Evolutionary conservation across 2,329 filamentous ascomycete species (phyloP), one percentile per base, ranked within the genome.

Genomic region (Claviceps sorghi): DNA sequence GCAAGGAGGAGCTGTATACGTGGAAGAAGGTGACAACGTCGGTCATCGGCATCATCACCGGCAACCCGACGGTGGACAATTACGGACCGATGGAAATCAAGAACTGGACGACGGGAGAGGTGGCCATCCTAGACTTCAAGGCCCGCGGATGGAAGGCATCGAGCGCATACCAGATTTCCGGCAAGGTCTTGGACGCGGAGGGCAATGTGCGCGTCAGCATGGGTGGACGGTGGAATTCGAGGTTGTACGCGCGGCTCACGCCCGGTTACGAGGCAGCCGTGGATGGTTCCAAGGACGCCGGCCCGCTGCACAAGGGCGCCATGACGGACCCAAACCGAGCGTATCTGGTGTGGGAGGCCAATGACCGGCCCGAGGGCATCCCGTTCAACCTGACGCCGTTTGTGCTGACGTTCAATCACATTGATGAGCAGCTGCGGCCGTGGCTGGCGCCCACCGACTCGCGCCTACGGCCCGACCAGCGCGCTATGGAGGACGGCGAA

Each of bases 1-100:
- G 82, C 10, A 83, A 85, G 60, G 83, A 86, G 57, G 93, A 98
- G 59, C 73, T 96, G 1, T 98, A 95, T 69, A 96, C 91, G 0
- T 98, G 93, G 93, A 97, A 96, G 71, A 98, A 98, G 71, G 89
- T 96, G 19, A 97, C 90, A 1, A 93, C 89, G 1, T 94, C 90
- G 1, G 93, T 98, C n/a, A 83, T 97, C 54, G 93, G 93, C 54
- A 98, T 98, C 67, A 96, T 98, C 61, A 97, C 91, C 0, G 93
- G 93, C 48, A 95, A 88, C 60, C 93, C 93, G 0, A 87, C 86
- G 0, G 87, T 98, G n/a, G 93, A 98, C 71, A 96, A 98, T 67
- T 97, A 97, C 65, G 93, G 93, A 1, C 76, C 84, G 0, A 97
- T 98, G 88, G 89, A 96, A 65, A 83, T 98, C 67, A 95, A 89